phyloP scores from a whole-genome alignment of 768 basidiomycete genomes.

The Serendipita sp. region DNA sequence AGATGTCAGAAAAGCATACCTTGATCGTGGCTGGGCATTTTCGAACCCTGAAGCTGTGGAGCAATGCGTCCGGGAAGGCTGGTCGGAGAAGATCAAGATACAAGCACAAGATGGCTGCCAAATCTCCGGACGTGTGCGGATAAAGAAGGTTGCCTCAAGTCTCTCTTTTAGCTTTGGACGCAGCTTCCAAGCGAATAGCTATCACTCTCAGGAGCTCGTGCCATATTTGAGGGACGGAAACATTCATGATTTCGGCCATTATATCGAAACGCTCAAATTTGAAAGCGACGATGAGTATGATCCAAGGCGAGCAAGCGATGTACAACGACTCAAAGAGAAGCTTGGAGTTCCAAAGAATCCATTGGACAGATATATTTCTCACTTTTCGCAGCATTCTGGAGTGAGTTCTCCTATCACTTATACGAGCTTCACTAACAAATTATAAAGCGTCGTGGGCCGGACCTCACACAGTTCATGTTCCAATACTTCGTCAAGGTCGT shows the following conservation, averaged over 20 bases:
- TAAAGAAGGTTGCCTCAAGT: slow-evolving; percentile 95
- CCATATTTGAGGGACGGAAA: slow-evolving; percentile 70
- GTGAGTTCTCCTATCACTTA: not conserved
- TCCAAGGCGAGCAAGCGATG: slow-evolving; percentile 40
- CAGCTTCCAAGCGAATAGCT: slow-evolving; percentile 77
- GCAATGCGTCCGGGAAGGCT: slow-evolving; percentile 88
- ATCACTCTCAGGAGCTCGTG: slow-evolving; percentile 75
- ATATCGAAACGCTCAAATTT: slow-evolving; percentile 66
- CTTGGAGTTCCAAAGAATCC: slow-evolving; percentile 65
- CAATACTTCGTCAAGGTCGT: slow-evolving; percentile 99
- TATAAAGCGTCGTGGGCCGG: not conserved
- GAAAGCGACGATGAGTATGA: slow-evolving; percentile 66
- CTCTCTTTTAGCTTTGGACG: slow-evolving; percentile 88
- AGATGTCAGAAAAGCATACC: slow-evolving; percentile 78
- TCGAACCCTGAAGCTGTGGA: slow-evolving; percentile 76
- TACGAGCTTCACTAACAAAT: not conserved
- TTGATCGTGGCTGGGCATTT: slow-evolving; percentile 92
- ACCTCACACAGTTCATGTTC: slow-evolving; percentile 73
- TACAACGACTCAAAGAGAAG: slow-evolving; percentile 46
- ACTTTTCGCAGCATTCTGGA: not conserved
- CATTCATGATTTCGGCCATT: slow-evolving; percentile 85
- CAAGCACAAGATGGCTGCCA: slow-evolving; percentile 93
- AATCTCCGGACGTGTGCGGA: slow-evolving; percentile 73
- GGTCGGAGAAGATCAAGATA: slow-evolving; percentile 83
- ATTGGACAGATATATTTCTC: slow-evolving; percentile 32